Percentiles rank a stretch among this genome's conserved stretches.
Evolutionary conservation across 2,329 filamentous ascomycete species (phyloP).

Genomic region (Lasiodiplodia sp.): DNA sequence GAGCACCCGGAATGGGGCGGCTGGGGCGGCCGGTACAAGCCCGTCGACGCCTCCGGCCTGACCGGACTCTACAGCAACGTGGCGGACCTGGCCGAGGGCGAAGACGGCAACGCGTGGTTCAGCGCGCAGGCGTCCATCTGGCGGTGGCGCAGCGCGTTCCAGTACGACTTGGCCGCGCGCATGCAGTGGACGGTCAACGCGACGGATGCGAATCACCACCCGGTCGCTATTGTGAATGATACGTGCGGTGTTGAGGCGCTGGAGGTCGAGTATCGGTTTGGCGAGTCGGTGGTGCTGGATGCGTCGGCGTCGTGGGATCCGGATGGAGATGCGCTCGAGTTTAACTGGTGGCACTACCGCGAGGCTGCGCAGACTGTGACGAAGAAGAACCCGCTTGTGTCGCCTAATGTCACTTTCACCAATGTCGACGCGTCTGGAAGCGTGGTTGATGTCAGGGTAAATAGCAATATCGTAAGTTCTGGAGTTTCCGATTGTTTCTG

Average conservation of each 20-base stretch:
- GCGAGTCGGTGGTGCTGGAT: constrained; percentile 31
- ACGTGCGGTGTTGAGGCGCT: constrained; percentile 26
- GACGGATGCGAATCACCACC: constrained; percentile 33
- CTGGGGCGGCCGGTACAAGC: constrained; percentile 53
- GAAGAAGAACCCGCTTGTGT: not conserved
- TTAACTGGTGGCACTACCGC: constrained; percentile 35
- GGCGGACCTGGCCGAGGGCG: constrained; percentile 44
- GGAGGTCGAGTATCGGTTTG: constrained; percentile 23
- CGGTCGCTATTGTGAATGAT: constrained; percentile 33
- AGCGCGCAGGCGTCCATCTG: constrained; percentile 49
- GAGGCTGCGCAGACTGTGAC: constrained; percentile 8
- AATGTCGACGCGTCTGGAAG: constrained; percentile 5
- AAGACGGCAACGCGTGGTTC: constrained; percentile 41
- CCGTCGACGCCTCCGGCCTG: constrained; percentile 33
- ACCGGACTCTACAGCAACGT: constrained; percentile 43
- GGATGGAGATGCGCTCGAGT: constrained; percentile 32
- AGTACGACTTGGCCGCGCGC: constrained; percentile 53
- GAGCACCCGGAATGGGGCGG: constrained; percentile 51
- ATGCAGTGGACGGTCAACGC: constrained; percentile 48
- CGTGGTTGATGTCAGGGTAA: constrained; percentile 3
- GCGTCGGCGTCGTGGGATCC: constrained; percentile 34
- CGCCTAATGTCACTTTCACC: constrained; percentile 21
- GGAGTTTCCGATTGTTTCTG: constrained; percentile 9
- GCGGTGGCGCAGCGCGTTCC: constrained; percentile 52
- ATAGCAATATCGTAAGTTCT: constrained; percentile 7